These are phyloP conservation scores for Hordeum pubiflorum DNA, from an alignment of 202 grass and related monocot genomes.

Conservation along the genomic window DNA sequence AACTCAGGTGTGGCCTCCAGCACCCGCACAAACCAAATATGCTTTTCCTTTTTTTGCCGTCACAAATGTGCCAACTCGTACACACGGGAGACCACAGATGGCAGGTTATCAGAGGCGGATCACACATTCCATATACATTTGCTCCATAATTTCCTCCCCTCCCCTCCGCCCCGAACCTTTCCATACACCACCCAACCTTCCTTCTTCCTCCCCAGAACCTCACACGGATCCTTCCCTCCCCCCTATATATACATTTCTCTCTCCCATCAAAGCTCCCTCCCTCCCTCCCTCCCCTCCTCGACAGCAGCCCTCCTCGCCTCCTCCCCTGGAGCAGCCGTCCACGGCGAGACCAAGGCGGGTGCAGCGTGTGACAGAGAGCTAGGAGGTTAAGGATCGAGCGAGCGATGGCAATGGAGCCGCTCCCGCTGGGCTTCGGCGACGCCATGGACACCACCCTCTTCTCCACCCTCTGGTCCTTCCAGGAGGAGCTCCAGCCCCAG, in stretches of 20 bases:
- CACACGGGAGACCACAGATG: slow-evolving; percentile 12
- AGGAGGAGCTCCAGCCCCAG: slow-evolving; percentile 27
- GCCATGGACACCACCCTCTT: slow-evolving; percentile 37
- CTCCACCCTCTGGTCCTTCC: slow-evolving; percentile 40
- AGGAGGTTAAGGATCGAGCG: not conserved
- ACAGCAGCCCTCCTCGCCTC: not conserved
- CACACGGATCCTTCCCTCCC: not conserved
- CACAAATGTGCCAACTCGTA: not conserved
- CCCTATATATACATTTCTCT: slow-evolving; percentile 26
- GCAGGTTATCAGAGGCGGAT: slow-evolving; percentile 6
- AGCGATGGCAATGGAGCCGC: slow-evolving; percentile 59
- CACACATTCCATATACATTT: slow-evolving; percentile 23
- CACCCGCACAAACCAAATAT: not conserved
- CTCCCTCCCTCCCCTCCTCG: not conserved
- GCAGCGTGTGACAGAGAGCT: not conserved
- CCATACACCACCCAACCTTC: not conserved
- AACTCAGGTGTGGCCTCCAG: not conserved
- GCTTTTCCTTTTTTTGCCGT: too few relatives aligned
- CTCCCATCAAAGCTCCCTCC: not conserved
- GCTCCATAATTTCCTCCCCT: slow-evolving; percentile 33
- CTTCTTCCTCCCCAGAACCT: not conserved
- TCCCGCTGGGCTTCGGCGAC: slow-evolving; percentile 51
- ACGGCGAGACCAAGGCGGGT: not conserved
- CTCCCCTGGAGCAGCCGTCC: not conserved
- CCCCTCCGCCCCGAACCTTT: not conserved